phyloP scores from a whole-genome alignment of 192 early-diverging fungal species.

The Backusella circina region DNA sequence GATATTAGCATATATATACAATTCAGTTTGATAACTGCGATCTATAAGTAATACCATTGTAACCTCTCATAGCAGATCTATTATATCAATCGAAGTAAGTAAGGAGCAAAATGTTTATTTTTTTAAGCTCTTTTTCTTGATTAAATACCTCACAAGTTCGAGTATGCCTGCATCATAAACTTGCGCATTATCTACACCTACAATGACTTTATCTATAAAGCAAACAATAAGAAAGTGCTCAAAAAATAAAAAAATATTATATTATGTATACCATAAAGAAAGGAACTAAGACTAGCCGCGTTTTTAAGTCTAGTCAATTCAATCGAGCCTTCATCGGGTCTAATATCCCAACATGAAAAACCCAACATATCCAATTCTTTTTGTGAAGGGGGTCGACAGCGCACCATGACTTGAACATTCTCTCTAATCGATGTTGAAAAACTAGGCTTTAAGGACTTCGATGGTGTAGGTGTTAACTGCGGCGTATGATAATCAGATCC shows the following conservation, averaged over 20 bases:
- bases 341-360: conserved; percentile 45
- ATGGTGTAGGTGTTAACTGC: neutral
- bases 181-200: conserved; percentile 51
- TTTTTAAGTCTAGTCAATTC: neutral
- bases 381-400: conserved; percentile 64
- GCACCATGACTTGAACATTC: conserved; percentile 67
- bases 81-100: neutral
- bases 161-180: conserved; percentile 45
- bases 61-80: conserved; percentile 77
- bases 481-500: neutral
- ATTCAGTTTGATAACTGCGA: neutral
- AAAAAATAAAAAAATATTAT: neutral
- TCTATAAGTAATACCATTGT: conserved; percentile 64
- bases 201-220: conserved; percentile 42
- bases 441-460: neutral
- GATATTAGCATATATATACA: neutral
- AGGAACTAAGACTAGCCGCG: neutral
- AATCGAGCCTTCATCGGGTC: conserved; percentile 21
- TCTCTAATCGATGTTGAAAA: conserved; percentile 13
- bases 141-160: conserved; percentile 20
- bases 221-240: neutral
- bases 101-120: neutral
- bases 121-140: neutral
- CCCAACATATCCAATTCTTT: conserved; percentile 48
- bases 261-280: conserved; percentile 7